Percentiles rank a stretch among this genome's conserved stretches.
phyloP scores from a whole-genome alignment of 208 protist genomes.

The Trichomonas vaginalis region DNA sequence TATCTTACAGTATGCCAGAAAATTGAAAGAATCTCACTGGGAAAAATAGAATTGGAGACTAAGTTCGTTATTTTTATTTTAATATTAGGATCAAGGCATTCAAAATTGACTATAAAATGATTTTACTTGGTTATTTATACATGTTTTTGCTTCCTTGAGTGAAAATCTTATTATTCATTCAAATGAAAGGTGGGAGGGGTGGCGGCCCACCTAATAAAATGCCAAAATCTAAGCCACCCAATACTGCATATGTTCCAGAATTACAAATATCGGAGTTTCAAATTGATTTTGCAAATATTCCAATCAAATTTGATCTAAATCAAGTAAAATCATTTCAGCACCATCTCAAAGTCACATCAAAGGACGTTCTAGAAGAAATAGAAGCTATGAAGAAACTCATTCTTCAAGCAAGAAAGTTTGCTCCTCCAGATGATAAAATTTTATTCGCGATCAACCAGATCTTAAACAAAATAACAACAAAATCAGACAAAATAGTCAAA shows the following conservation, averaged over 20 bases:
- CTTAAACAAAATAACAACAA: not conserved
- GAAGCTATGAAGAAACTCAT: not conserved
- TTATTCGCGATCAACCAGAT: not conserved
- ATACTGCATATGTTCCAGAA: not conserved
- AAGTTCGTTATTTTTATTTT: too few species aligned
- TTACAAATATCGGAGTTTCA: not conserved
- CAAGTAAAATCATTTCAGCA: not conserved
- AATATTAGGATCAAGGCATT: too few species aligned
- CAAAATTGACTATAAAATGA: too few species aligned
- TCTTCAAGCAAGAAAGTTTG: not conserved
- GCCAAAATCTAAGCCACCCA: not conserved
- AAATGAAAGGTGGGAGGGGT: not conserved
- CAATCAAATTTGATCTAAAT: not conserved
- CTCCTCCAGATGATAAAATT: not conserved
- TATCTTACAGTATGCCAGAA: too few species aligned
- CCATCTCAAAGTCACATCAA: not conserved
- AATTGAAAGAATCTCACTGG: too few species aligned
- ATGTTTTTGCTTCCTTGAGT: too few species aligned
- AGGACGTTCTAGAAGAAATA: not conserved
- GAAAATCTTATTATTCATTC: too few species aligned
- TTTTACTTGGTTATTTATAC: too few species aligned
- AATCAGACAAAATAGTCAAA: not conserved
- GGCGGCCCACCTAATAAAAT: not conserved
- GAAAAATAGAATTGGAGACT: too few species aligned
- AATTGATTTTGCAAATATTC: not conserved